Percentiles rank a stretch among this genome's conserved stretches.
Conservation (phyloP, 148 eudicot species). For the Cornus controversa region DNA sequence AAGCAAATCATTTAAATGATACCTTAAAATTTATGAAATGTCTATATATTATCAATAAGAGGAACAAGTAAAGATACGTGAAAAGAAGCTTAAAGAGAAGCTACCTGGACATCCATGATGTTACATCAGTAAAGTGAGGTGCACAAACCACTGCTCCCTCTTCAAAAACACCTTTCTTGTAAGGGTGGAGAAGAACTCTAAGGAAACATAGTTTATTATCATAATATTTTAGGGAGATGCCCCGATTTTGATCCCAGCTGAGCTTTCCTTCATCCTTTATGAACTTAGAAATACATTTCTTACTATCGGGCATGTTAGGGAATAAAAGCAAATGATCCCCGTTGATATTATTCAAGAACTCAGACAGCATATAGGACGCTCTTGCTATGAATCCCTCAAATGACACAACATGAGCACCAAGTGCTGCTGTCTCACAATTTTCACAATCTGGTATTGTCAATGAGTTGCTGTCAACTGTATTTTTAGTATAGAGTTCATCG, state of each 20-base stretch:
- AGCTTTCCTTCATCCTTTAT: constrained; percentile 52
- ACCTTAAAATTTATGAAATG: too few relatives aligned
- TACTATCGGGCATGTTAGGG: constrained; percentile 30
- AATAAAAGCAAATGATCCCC: constrained; percentile 45
- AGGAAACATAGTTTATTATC: constrained; percentile 49
- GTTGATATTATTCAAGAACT: constrained; percentile 35
- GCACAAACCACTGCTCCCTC: constrained; percentile 91
- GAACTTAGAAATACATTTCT: constrained; percentile 31
- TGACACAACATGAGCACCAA: constrained; percentile 15
- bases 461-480: constrained; percentile 4
- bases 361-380: constrained; percentile 47
- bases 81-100: neutral
- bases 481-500: constrained; percentile 10
- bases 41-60: too few relatives aligned
- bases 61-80: too few relatives aligned
- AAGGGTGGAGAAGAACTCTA: constrained; percentile 68
- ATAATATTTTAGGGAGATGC: constrained; percentile 11
- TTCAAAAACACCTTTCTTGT: constrained; percentile 71
- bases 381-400: neutral
- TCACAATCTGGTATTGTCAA: constrained; percentile 11
- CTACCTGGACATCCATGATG: constrained; percentile 53
- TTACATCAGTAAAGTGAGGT: constrained; percentile 58
- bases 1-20: too few relatives aligned
- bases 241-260: constrained; percentile 26
- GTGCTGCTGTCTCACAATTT: constrained; percentile 5